Base-by-base conservation (phyloP, 73 alveolate genomes). In the Paramecium caudatum region DNA sequence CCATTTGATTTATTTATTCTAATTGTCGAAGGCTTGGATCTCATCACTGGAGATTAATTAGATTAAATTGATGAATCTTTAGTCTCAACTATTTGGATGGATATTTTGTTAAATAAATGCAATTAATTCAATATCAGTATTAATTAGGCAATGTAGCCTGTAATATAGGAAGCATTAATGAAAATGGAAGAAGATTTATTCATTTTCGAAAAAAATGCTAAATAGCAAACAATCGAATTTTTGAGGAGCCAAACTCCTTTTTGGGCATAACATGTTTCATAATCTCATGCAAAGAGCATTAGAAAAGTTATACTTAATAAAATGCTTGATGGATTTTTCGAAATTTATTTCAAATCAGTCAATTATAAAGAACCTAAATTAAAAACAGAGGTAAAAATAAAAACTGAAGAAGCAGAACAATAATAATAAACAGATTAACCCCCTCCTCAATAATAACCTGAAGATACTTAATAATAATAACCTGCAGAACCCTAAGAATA, bases 181-280 rank as follows among this genome's bases (percentile, higher is more conserved):
- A 74, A 74, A 74, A 74, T 74, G 46, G 88, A 74, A 41, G 88
- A 74, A 74, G 88, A 74, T 17, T 74, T 74, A 45, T 43, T 34
- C 61, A 41, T 41, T 0, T 74, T 74, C 43, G 88, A 74, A 34
- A 74, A 74, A 23, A 43, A 41, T 16, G 16, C 39, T 8, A 74
- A 74, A 74, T 39, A 74, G 19, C 17, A 45, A 17, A 34, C 33
- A 2, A 68, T 68, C 13, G 84, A 68, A 10, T 36, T 32, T 32
- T 16, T 68, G 8, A 34, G 19, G 37, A 37, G 34, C 19, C 34
- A 68, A 68, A 34, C 33, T 1, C 84, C 84, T 3, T 74, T 74
- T 16, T 74, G 88, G 88, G 37, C 88, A 16, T 27, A 23, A 7
- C 19, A 39, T 21, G 43, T 39, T 16, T 74, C 88, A 41, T 39